Conservation (phyloP, 306 rosid genomes). For the Glycine latifolia region DNA sequence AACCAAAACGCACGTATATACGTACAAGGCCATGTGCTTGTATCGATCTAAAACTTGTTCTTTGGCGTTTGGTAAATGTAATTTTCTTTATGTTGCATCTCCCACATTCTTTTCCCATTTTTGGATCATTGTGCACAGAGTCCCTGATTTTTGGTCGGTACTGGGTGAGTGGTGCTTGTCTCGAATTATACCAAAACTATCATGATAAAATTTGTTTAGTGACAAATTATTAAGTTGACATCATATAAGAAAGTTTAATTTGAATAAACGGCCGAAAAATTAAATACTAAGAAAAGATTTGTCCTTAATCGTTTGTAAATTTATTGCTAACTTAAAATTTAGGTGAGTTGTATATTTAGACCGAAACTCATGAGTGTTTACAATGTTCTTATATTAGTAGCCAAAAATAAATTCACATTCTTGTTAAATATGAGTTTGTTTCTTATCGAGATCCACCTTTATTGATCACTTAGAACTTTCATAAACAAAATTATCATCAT, state of each 20-base stretch:
- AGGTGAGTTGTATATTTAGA: no score
- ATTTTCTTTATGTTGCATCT: conserved; percentile 32
- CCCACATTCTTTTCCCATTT: conserved; percentile 20
- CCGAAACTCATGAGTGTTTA: no score
- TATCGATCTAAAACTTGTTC: conserved; percentile 24
- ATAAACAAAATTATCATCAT: neutral
- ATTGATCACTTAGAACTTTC: neutral
- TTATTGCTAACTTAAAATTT: no score
- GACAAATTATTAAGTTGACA: conserved; percentile 12
- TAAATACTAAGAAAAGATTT: neutral
- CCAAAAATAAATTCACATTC: no score
- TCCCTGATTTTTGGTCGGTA: conserved; percentile 39
- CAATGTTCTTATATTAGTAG: no score
- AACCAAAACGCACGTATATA: conserved; percentile 13
- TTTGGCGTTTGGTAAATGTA: conserved; percentile 51
- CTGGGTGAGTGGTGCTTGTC: conserved; percentile 7
- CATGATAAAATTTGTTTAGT: conserved; percentile 19
- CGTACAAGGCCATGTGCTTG: conserved; percentile 39
- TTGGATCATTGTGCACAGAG: conserved; percentile 17
- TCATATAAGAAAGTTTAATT: neutral
- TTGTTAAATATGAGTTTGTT: no score
- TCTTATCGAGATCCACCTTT: no score
- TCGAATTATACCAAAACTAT: conserved; percentile 6
- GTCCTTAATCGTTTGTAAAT: neutral
- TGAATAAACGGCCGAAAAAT: neutral